These are phyloP conservation scores for Lentinula aciculospora DNA, from an alignment of 768 basidiomycete genomes.

Conservation along the genomic window DNA sequence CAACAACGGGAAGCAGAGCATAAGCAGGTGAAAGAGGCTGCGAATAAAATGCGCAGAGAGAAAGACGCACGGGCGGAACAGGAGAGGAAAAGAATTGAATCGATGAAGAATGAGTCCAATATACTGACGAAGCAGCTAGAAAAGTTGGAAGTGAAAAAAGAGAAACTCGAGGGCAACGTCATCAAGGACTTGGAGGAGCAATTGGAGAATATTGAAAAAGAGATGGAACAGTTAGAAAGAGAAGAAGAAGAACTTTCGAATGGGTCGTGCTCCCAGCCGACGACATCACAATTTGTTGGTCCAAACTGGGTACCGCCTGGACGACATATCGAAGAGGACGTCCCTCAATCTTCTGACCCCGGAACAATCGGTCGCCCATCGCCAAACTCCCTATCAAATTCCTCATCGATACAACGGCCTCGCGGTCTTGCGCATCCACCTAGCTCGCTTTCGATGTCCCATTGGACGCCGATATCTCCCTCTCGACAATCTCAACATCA, in stretches of 20 bases:
- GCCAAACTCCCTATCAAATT: background rate
- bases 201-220: constrained; percentile 50
- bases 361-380: background rate
- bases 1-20: constrained; percentile 38
- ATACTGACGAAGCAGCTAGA: constrained; percentile 59
- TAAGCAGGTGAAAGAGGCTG: constrained; percentile 30
- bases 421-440: background rate
- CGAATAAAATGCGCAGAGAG: constrained; percentile 3
- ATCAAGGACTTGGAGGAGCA: constrained; percentile 68
- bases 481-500: constrained; percentile 1
- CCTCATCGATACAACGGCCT: background rate
- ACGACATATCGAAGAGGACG: background rate
- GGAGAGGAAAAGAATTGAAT: constrained; percentile 49
- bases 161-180: constrained; percentile 53
- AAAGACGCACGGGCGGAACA: constrained; percentile 33
- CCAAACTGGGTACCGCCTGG: background rate
- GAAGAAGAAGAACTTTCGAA: constrained; percentile 17
- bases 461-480: constrained; percentile 3
- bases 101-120: constrained; percentile 52
- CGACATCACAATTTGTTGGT: background rate
- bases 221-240: constrained; percentile 45
- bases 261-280: background rate
- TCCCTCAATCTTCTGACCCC: background rate
- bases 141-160: constrained; percentile 55
- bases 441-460: background rate